phyloP scores from a whole-genome alignment of 2,329 filamentous ascomycete species.

The Cladosporium austrohemisphaericum region DNA sequence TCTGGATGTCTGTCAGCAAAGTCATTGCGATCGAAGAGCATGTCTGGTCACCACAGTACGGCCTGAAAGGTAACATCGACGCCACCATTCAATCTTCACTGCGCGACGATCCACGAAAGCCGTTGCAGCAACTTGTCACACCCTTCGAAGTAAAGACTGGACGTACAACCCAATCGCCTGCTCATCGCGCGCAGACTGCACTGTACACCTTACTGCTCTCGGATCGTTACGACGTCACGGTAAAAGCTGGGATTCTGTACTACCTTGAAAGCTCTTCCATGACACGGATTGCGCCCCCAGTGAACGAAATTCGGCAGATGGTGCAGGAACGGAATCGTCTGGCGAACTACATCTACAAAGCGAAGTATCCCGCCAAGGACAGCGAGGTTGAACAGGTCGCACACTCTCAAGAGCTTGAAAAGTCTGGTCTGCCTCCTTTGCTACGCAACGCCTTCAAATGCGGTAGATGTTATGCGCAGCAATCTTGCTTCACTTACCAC shows the following conservation, averaged over 20 bases:
- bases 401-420: slow-evolving; percentile 46
- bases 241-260: slow-evolving; percentile 86
- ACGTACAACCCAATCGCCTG: slow-evolving; percentile 69
- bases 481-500: slow-evolving; percentile 89
- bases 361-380: slow-evolving; percentile 22
- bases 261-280: slow-evolving; percentile 91
- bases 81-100: slow-evolving; percentile 89
- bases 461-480: slow-evolving; percentile 83
- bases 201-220: slow-evolving; percentile 89
- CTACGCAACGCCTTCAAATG: slow-evolving; percentile 78
- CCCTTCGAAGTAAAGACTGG: slow-evolving; percentile 97
- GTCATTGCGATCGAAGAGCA: slow-evolving; percentile 96
- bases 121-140: slow-evolving; percentile 65
- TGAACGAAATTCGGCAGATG: slow-evolving; percentile 90
- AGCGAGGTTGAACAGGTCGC: slow-evolving; percentile 20
- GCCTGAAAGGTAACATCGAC: slow-evolving; percentile 95
- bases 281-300: slow-evolving; percentile 76
- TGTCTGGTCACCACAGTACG: slow-evolving; percentile 97
- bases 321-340: slow-evolving; percentile 92
- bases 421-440: slow-evolving; percentile 80
- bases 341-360: slow-evolving; percentile 69
- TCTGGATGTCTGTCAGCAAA: slow-evolving; percentile 84
- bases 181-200: slow-evolving; percentile 88
- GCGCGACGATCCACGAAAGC: slow-evolving; percentile 62
- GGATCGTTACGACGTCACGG: slow-evolving; percentile 90